Base-by-base conservation (phyloP, 169 alveolate genomes). In the Theileria annulata region DNA sequence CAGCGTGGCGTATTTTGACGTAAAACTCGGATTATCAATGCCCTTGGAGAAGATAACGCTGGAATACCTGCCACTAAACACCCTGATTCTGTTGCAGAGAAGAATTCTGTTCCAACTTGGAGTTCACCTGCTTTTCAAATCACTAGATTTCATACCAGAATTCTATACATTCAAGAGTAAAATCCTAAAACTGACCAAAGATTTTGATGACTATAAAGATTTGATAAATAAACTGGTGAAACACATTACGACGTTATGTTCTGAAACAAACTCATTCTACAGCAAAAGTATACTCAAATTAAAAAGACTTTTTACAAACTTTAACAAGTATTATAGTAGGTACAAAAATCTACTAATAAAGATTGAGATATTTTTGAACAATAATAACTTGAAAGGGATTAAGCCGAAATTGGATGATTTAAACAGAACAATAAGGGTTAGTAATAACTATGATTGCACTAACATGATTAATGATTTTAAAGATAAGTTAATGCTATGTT, bases 41-140 rank as follows among this genome's bases (percentile, higher is more conserved):
- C 48, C 75, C n/a, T 28, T 76, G 73, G 74, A 70, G 25, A 66
- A 78, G 42, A 28, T 82, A n/a, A 23, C 63, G 1, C 48, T 70
- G 35, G 79, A 82, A 42, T 47, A 56, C 5, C 33, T 82, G 47
- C 89, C 89, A 1, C 33, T 19, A n/a, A 79, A 82, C 54, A 64
- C 86, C 4, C 30, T 82, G 71, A 76, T 63, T 31, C 58, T 82
- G 35, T n/a, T 59, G 25, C 85, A 82, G 60, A 23, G 89, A 25
- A 71, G 85, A 12, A 9, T 82, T 0, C 69, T 81, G 51, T 47
- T 82, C 58, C 89, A 82, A 54, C 78, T 82, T 13, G 89, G 81
- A 15, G 77, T 75, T 0, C 27, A 49, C 60, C n/a, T 82, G 0
- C 31, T 82, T 19, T 58, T 69, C 56, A 48, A 49, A 23, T 62